phyloP scores from a whole-genome alignment of 163 green algal genomes.

The Scenedesmus sp. region DNA sequence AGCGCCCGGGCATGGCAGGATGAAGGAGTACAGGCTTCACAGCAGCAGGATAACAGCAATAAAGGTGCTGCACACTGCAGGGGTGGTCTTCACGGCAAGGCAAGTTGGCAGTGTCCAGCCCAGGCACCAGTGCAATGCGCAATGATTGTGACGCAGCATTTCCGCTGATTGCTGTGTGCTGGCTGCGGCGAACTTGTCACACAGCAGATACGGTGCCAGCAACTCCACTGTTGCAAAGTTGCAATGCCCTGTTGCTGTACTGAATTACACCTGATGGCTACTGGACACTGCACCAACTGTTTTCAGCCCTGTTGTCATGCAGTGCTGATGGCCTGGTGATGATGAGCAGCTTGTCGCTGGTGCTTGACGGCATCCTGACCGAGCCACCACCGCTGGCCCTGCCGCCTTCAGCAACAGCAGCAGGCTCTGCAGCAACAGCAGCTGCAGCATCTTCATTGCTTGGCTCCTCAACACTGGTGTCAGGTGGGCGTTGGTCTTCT shows the following conservation, averaged over 20 bases:
- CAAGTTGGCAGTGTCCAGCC: conserved; percentile 33
- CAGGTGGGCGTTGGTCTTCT: not conserved
- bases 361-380: conserved; percentile 58
- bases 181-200: not conserved
- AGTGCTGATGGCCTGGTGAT: conserved; percentile 71
- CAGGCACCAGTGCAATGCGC: no score
- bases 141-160: no score
- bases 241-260: not conserved
- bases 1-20: not conserved
- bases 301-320: not conserved
- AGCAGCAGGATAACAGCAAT: conserved; percentile 46
- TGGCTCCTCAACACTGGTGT: conserved; percentile 13
- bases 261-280: not conserved
- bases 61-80: conserved; percentile 59
- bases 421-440: conserved; percentile 12
- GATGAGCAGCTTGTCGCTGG: conserved; percentile 61
- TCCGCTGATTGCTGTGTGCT: no score
- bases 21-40: conserved; percentile 57
- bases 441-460: not conserved
- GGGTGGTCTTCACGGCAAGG: conserved; percentile 65
- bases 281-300: not conserved
- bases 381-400: conserved; percentile 35
- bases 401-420: conserved; percentile 18
- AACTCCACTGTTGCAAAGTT: not conserved
- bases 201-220: not conserved